These are phyloP conservation scores for Cercospora nicotianae DNA, from an alignment of 2,329 filamentous ascomycete genomes.

Conservation along the genomic window DNA sequence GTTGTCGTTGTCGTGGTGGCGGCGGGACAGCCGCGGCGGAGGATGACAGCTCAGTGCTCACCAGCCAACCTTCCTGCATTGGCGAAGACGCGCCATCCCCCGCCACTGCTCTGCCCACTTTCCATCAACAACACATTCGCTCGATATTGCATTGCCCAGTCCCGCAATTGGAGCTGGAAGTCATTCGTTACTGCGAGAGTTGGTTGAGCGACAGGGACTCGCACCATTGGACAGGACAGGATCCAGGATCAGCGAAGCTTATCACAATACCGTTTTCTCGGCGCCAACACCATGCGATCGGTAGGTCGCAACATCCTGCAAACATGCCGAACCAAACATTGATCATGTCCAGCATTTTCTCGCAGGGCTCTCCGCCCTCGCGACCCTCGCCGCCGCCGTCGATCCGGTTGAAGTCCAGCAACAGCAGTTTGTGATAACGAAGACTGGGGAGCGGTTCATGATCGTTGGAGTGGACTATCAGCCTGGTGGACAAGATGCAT, in stretches of 20 bases:
- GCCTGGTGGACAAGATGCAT: constrained; percentile 61
- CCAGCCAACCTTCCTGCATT: not conserved
- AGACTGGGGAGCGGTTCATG: constrained; percentile 60
- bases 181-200: not conserved
- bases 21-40: not conserved
- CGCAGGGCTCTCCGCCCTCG: constrained; percentile 17
- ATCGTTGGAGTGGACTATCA: constrained; percentile 61
- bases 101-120: not conserved
- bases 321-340: constrained; percentile 1
- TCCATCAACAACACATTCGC: not conserved
- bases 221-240: not conserved
- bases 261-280: not conserved
- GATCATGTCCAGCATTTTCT: not conserved
- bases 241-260: constrained; percentile 1
- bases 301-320: not conserved
- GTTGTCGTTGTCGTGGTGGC: not conserved
- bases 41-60: not conserved
- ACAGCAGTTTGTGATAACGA: constrained; percentile 61
- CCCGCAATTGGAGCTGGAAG: not conserved
- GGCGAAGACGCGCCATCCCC: not conserved
- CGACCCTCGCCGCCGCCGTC: constrained; percentile 52
- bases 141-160: not conserved
- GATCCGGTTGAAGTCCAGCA: constrained; percentile 58
- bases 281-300: constrained; percentile 5
- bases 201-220: not conserved